Conservation (phyloP, 78 protist genomes). For the Dictyostelium firmibasis region DNA sequence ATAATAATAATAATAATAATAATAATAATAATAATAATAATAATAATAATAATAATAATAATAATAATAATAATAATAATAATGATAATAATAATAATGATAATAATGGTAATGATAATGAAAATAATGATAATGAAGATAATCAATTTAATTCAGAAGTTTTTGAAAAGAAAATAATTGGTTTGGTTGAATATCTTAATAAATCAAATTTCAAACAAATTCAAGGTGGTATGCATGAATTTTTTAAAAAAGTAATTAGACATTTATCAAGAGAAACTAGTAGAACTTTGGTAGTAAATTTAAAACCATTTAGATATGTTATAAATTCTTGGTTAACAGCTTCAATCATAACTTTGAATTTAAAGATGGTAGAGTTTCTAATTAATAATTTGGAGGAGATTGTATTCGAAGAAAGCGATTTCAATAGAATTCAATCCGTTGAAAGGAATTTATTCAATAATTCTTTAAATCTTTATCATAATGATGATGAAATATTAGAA, state of each 20-base stretch:
- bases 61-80: too few relatives aligned
- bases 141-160: neutral
- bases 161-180: neutral
- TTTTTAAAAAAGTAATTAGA: neutral
- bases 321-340: neutral
- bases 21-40: neutral
- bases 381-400: neutral
- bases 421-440: neutral
- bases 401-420: neutral
- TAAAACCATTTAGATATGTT: neutral
- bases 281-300: neutral
- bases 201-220: neutral
- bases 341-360: neutral
- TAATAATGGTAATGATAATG: neutral
- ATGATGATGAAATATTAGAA: neutral
- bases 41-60: neutral
- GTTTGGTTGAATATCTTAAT: neutral
- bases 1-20: neutral
- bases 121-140: neutral
- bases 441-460: neutral
- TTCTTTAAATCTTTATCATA: neutral
- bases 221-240: neutral
- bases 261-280: neutral
- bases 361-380: neutral
- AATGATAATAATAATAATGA: neutral